phyloP scores from a whole-genome alignment of 2,329 filamentous ascomycete species.

The Fusarium sp. region DNA sequence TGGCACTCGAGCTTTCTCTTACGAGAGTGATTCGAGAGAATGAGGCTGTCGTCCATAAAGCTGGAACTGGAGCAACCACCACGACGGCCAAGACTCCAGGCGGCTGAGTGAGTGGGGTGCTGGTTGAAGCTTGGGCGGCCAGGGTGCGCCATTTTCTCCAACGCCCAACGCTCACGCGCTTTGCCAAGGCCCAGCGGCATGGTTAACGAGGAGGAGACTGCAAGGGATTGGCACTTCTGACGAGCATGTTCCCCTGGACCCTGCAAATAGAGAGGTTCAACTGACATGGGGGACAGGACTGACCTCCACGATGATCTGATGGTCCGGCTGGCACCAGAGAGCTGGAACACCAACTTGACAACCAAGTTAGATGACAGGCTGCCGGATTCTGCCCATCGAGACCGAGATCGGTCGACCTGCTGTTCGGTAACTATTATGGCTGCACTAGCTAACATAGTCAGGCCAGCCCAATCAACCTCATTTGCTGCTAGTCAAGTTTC shows the following conservation, averaged over 20 bases:
- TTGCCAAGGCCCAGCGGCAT: conserved; percentile 14
- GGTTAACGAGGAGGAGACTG: conserved; percentile 6
- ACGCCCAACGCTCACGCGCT: conserved; percentile 13
- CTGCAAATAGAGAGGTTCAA: conserved; percentile 5
- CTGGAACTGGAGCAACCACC: neutral
- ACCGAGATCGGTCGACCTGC: neutral
- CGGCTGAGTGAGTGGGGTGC: conserved; percentile 8
- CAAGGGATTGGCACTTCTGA: neutral
- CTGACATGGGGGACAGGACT: conserved; percentile 2
- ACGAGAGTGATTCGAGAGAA: neutral
- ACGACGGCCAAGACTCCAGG: neutral
- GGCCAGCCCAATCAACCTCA: neutral
- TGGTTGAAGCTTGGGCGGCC: conserved; percentile 1
- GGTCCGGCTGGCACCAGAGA: conserved; percentile 3
- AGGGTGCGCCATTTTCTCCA: conserved; percentile 31
- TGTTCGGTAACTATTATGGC: neutral
- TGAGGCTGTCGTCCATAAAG: conserved; percentile 14
- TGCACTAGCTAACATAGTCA: conserved; percentile 9
- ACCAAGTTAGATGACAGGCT: conserved; percentile 5
- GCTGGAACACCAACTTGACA: neutral
- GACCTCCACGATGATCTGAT: neutral
- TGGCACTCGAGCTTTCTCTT: neutral
- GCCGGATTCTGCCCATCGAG: neutral
- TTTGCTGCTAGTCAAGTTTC: conserved; percentile 1
- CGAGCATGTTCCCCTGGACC: conserved; percentile 12